Evolutionary conservation across 1,284 basidiomycete species (phyloP).

Genomic region (Pterula multifida): DNA sequence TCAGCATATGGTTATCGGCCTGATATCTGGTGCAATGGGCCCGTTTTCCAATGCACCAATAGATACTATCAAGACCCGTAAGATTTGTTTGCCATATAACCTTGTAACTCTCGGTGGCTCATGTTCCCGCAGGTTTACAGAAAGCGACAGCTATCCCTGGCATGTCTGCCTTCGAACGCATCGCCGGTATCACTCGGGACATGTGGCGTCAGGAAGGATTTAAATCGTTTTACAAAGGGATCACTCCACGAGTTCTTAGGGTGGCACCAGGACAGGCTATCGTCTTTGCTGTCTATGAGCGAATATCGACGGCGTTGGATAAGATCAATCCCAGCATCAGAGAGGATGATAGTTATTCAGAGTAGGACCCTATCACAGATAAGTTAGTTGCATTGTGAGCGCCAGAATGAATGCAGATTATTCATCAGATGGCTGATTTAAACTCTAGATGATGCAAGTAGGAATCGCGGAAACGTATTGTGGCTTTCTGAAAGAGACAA

Average conservation of each 20-base stretch:
- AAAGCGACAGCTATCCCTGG: conserved; percentile 73
- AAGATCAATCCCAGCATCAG: conserved; percentile 40
- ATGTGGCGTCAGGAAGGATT: conserved; percentile 93
- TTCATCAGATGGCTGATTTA: no score
- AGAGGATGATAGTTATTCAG: conserved; percentile 52
- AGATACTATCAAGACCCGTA: conserved; percentile 94
- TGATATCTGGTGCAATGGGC: conserved; percentile 95
- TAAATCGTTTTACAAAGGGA: conserved; percentile 91
- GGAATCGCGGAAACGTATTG: no score
- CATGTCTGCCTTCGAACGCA: conserved; percentile 67
- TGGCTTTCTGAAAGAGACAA: no score
- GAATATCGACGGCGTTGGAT: conserved; percentile 68
- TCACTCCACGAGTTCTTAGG: conserved; percentile 91
- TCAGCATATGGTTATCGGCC: conserved; percentile 89
- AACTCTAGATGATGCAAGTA: no score
- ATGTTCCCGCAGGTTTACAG: conserved; percentile 55
- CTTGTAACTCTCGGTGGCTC: conserved; percentile 12
- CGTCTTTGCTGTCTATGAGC: conserved; percentile 87
- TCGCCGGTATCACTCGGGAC: conserved; percentile 71
- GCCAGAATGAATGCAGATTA: no score
- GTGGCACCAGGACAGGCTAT: conserved; percentile 93
- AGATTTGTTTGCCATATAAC: no score
- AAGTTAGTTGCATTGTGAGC: no score
- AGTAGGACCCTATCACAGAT: no score
- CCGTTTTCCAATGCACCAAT: conserved; percentile 96